Conservation (phyloP, 2,329 filamentous ascomycete genomes). For the Colletotrichum neosansevieriae region DNA sequence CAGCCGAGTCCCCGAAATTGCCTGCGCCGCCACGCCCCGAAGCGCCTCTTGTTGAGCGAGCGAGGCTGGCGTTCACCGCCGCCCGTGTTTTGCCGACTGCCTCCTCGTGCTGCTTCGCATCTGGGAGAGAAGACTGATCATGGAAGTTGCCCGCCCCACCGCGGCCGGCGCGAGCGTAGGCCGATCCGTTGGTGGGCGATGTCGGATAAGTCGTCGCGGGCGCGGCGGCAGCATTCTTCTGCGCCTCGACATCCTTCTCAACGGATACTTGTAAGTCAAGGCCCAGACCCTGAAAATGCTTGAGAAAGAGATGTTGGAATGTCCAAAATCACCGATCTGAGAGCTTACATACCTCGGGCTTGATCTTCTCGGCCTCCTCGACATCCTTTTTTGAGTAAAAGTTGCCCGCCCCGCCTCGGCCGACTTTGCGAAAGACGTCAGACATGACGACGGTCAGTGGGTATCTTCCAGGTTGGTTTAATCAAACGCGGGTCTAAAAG, state of each 20-base stretch:
- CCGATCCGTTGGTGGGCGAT: conserved; percentile 20
- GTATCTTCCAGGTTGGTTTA: background rate
- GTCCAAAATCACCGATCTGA: background rate
- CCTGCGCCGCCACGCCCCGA: conserved; percentile 69
- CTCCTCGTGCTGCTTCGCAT: conserved; percentile 49
- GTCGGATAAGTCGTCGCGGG: conserved; percentile 46
- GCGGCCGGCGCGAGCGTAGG: conserved; percentile 62
- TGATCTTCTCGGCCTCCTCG: conserved; percentile 55
- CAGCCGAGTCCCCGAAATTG: conserved; percentile 57
- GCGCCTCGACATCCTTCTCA: conserved; percentile 49
- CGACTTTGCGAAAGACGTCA: conserved; percentile 64
- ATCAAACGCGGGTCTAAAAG: background rate
- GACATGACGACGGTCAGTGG: conserved; percentile 37
- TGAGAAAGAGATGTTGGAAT: background rate
- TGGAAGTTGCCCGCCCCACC: conserved; percentile 74
- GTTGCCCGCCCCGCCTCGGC: conserved; percentile 75
- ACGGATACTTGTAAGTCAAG: background rate
- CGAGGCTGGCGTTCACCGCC: conserved; percentile 49
- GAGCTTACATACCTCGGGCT: conserved; percentile 32
- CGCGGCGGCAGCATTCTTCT: conserved; percentile 43
- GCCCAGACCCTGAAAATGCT: background rate
- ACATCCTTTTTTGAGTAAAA: conserved; percentile 66
- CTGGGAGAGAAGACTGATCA: conserved; percentile 51
- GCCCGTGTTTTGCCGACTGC: conserved; percentile 50
- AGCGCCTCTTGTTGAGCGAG: conserved; percentile 43